Conservation (phyloP, 2,329 filamentous ascomycete species). For the Pseudocercospora cruenta region DNA sequence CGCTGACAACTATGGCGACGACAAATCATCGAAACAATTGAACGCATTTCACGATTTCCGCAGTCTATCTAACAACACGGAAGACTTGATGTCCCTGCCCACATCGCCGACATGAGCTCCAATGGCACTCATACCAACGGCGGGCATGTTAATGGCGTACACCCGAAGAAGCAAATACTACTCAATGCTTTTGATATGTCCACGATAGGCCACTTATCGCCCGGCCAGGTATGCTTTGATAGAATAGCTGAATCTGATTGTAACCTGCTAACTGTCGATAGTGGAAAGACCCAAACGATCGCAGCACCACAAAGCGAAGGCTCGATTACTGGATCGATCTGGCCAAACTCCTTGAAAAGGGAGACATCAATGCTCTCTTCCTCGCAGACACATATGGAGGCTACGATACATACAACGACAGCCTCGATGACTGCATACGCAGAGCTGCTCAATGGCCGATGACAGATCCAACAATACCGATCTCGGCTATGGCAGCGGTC, state of each 20-base stretch:
- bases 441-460: constrained; percentile 67
- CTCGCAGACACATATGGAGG: constrained; percentile 68
- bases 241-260: background rate
- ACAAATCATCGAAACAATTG: background rate
- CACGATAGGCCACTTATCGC: constrained; percentile 53
- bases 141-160: background rate
- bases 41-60: background rate
- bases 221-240: constrained; percentile 42
- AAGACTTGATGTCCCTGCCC: too few relatives aligned
- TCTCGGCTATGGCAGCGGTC: constrained; percentile 68
- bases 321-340: constrained; percentile 67
- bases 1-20: background rate
- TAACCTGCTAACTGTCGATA: constrained; percentile 41
- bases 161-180: constrained; percentile 39
- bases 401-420: constrained; percentile 63
- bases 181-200: constrained; percentile 51
- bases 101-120: background rate
- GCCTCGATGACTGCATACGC: constrained; percentile 51
- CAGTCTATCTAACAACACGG: too few relatives aligned
- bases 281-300: constrained; percentile 68
- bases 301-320: constrained; percentile 62
- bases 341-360: constrained; percentile 64
- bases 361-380: constrained; percentile 67
- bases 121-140: background rate
- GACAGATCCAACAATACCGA: constrained; percentile 66